These are phyloP conservation scores for Linnemannia elongata DNA, from an alignment of 192 early-diverging fungal species.

Conservation along the genomic window DNA sequence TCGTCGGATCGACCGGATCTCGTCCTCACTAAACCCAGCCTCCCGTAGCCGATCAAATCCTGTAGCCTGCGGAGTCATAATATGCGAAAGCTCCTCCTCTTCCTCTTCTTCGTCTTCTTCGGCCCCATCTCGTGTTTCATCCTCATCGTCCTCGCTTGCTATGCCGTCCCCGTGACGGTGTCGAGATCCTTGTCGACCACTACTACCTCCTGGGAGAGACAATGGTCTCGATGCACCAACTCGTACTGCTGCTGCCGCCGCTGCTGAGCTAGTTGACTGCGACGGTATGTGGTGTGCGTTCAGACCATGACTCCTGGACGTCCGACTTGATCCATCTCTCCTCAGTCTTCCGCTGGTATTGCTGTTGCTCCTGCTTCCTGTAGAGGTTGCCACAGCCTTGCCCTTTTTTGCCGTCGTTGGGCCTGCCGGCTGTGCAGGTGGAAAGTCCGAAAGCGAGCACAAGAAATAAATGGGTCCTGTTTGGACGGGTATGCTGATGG, in stretches of 20 bases:
- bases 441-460: conserved; percentile 65
- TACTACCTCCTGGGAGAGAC: conserved; percentile 16
- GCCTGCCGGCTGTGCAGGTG: conserved; percentile 44
- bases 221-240: conserved; percentile 25
- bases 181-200: neutral
- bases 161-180: neutral
- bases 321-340: neutral
- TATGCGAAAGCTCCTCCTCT: conserved; percentile 50
- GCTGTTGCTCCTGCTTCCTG: neutral
- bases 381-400: conserved; percentile 22
- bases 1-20: conserved; percentile 64
- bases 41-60: conserved; percentile 72
- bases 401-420: conserved; percentile 26
- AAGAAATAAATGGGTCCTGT: conserved; percentile 66
- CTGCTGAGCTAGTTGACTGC: conserved; percentile 1
- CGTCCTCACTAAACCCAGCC: conserved; percentile 70
- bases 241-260: neutral
- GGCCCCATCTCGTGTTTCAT: neutral
- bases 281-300: neutral
- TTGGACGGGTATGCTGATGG: conserved; percentile 53
- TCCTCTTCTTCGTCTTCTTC: neutral
- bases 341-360: neutral
- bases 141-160: neutral
- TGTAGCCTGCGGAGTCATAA: conserved; percentile 54
- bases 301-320: neutral